Base-by-base conservation (phyloP, 805 yeast genomes). In the Blastobotrys terrestris region DNA sequence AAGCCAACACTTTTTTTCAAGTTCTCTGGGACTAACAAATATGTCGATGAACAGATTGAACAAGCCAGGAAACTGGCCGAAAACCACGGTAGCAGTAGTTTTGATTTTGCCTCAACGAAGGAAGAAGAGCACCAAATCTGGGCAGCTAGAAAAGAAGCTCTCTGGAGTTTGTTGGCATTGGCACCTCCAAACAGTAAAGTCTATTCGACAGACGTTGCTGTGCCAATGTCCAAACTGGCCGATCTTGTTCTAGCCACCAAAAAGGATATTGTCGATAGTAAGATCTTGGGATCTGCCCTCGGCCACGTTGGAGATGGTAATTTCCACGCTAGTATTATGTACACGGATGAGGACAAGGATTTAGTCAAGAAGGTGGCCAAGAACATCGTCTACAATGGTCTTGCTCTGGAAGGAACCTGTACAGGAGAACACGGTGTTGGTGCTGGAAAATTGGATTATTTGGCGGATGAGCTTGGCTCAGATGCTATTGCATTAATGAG, bases 381-480 rank as follows among this genome's bases (percentile, higher is more conserved):
- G 22, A 72, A 78, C 49, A 81, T 87, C 85, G 85, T 85, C 47
- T 63, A 74, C 44, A 65, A 83, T 42, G 95, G 92, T 0, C 69
- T 87, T 15, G 76, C 71, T 1, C 77, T 82, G 40, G 95, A 87
- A 50, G 95, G 95, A 1, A 87, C 96, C 1, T 83, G 89, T 58
- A 84, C 90, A 3, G 95, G 95, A 39, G 95, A 87, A 63, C 95
- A 87, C 64, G 96, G 95, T 13, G 79, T 88, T 41, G 96, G 95
- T 6, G 60, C 58, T 13, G 91, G 92, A 39, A 87, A 87, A 63
- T 69, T 91, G 57, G 77, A 77, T 26, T 81, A 74, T 54, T 66
- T 87, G 35, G 69, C 75, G 26, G 69, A 72, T 52, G 96, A 87
- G 65, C 68, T 87, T 22, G 95, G 94, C 1, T 72, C 73, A 3